Evolutionary conservation across 2,329 filamentous ascomycete species (phyloP).

Genomic region (Mycogone perniciosa): DNA sequence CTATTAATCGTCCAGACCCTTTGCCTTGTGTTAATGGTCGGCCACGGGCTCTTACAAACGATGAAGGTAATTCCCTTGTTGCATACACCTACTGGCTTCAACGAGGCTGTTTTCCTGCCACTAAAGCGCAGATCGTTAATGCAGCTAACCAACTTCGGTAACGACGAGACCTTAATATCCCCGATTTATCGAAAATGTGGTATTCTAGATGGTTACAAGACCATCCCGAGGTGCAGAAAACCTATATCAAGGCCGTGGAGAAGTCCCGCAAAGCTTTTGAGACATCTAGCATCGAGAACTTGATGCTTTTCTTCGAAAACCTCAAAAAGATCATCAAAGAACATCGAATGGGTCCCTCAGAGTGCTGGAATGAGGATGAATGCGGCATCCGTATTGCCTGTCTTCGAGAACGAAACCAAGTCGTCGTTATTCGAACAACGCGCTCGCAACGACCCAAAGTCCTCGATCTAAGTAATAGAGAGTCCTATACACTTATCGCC

Average conservation of each 20-base stretch:
- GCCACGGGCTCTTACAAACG: too few relatives aligned
- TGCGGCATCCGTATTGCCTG: neutral
- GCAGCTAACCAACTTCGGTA: neutral
- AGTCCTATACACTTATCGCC: neutral
- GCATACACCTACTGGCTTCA: neutral
- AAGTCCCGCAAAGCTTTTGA: neutral
- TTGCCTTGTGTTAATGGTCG: too few relatives aligned
- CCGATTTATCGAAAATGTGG: neutral
- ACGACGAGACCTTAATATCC: neutral
- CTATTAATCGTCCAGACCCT: too few relatives aligned
- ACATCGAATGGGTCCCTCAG: neutral
- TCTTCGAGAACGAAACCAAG: neutral
- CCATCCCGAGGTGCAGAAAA: neutral
- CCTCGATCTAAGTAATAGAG: neutral
- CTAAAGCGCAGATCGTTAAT: neutral
- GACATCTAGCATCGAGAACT: neutral
- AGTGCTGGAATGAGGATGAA: neutral
- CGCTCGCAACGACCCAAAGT: neutral
- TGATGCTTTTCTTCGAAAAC: neutral
- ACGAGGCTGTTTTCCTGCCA: neutral
- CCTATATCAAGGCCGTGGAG: neutral
- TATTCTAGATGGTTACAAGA: neutral
- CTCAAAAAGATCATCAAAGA: neutral
- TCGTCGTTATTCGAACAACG: neutral
- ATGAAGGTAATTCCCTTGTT: too few relatives aligned